phyloP scores from a whole-genome alignment of 78 protist genomes.

The Emiliania huxleyi region DNA sequence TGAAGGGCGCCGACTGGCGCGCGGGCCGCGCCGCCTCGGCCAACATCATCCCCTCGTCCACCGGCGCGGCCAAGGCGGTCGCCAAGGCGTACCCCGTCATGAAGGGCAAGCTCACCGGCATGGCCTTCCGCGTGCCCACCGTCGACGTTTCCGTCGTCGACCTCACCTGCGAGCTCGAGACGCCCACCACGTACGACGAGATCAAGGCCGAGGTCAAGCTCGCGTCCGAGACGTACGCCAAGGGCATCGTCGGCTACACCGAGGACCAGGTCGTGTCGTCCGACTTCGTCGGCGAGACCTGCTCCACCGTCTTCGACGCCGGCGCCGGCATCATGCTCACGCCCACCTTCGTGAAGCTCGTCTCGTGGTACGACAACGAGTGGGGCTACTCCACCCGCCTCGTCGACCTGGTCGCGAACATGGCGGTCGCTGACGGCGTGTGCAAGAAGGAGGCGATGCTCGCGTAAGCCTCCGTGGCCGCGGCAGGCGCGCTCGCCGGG shows the following conservation, averaged over 20 bases:
- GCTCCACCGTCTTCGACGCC: slow-evolving; percentile 61
- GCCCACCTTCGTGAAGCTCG: slow-evolving; percentile 59
- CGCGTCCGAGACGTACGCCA: slow-evolving; percentile 69
- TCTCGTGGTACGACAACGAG: slow-evolving; percentile 72
- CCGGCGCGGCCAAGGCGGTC: slow-evolving; percentile 82
- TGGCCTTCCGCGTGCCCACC: slow-evolving; percentile 77
- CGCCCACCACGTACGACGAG: slow-evolving; percentile 51
- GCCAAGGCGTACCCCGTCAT: slow-evolving; percentile 58
- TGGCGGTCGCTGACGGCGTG: neutral
- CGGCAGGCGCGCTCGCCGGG: too few species aligned
- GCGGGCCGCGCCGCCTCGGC: slow-evolving; percentile 65
- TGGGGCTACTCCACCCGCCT: slow-evolving; percentile 61
- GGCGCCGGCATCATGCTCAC: slow-evolving; percentile 43
- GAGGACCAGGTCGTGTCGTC: slow-evolving; percentile 91
- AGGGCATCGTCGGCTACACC: slow-evolving; percentile 91
- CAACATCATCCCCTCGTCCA: slow-evolving; percentile 78
- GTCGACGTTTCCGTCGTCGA: slow-evolving; percentile 69
- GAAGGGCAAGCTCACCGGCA: slow-evolving; percentile 72
- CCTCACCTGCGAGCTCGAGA: slow-evolving; percentile 54
- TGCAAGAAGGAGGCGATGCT: neutral
- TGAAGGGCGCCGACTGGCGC: slow-evolving; percentile 50
- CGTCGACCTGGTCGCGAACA: neutral
- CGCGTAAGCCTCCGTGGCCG: slow-evolving; percentile 10
- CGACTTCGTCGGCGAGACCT: slow-evolving; percentile 69
- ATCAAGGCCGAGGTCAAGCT: slow-evolving; percentile 63